Evolutionary conservation across 208 protist genomes (phyloP), one percentile per base, ranked within the genome.

Genomic region (Trypanosoma boissoni): DNA sequence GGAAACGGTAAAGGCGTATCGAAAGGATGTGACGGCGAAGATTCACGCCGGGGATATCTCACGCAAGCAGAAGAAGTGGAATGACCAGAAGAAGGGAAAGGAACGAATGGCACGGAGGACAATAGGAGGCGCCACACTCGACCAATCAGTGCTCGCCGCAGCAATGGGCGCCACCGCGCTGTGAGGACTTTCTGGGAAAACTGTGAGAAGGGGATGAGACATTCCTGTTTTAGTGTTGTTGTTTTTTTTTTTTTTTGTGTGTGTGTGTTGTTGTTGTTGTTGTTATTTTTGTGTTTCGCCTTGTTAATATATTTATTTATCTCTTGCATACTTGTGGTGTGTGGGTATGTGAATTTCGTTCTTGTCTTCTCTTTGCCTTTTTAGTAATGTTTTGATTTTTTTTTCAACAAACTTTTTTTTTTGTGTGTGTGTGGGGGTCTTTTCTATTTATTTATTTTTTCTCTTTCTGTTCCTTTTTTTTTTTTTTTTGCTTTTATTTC

Each of bases 11-110:
- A 86, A 83, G 71, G 94, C 92, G 6, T 92, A 97, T 58, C 68
- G 89, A 27, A 98, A 98, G 65, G 92, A 98, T 57, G 96, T 98
- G 3, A 97, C 93, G 3, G 83, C 87, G 23, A 97, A 97, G 60
- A 97, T 94, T 46, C 94, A 97, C 79, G 97, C 96, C 34, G 97
- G 97, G 46, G 97, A 99, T 63, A 91, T 98, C 36, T 95, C 95
- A 18, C 81, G 97, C 34, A 98, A 98, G 66, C 76, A 88, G 67
- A 99, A 99, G 76, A 91, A 98, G 56, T 92, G 98, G 71, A 86
- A 92, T 34, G 97, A 98, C 64, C 97, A 99, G 78, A 98, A 98
- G 64, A 97, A 98, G 74, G 96, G 96, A 49, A 99, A 99, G 74
- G 96, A 98, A 70, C 72, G 85, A 54, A 98, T 98, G 92, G 95